Evolutionary conservation across 495 filamentous ascomycete species (phyloP).

Genomic region (Talaromyces wortmannii): DNA sequence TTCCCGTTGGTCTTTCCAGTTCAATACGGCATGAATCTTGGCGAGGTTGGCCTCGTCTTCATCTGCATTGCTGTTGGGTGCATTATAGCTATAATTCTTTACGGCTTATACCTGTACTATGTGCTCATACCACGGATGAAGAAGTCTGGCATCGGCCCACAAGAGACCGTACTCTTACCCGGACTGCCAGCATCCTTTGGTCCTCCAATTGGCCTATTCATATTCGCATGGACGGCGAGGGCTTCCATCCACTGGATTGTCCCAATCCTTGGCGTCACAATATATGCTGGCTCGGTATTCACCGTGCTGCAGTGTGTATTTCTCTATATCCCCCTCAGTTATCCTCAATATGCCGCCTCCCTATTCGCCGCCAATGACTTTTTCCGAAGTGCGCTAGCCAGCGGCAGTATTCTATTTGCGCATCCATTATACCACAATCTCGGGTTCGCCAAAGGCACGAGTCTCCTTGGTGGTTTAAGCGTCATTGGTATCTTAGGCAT

Average conservation of each 20-base stretch:
- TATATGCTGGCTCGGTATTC: constrained; percentile 38
- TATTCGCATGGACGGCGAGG: constrained; percentile 42
- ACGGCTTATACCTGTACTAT: constrained; percentile 46
- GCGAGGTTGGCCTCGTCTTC: constrained; percentile 59
- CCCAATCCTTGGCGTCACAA: constrained; percentile 40
- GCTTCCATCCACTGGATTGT: constrained; percentile 51
- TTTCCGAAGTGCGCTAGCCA: constrained; percentile 38
- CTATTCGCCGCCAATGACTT: constrained; percentile 48
- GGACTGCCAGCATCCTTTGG: constrained; percentile 47
- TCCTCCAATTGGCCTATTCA: constrained; percentile 6
- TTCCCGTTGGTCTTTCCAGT: constrained; percentile 66
- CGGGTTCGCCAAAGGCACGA: constrained; percentile 48
- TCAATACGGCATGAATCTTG: constrained; percentile 55
- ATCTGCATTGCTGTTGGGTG: constrained; percentile 52
- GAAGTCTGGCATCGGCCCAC: constrained; percentile 33
- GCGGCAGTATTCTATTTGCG: constrained; percentile 50
- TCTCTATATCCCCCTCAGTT: constrained; percentile 47
- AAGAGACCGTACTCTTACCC: constrained; percentile 49
- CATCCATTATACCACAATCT: constrained; percentile 50
- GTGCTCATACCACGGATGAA: constrained; percentile 44
- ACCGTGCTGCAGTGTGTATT: constrained; percentile 54
- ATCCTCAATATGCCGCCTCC: constrained; percentile 53
- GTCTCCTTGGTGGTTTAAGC: constrained; percentile 49
- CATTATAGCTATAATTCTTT: constrained; percentile 43
- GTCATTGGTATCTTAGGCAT: constrained; percentile 46